A percentile compares a stretch with the other conserved stretches of the same genome.
Conservation (phyloP, 495 filamentous ascomycete species). For the Tuber magnatum region DNA sequence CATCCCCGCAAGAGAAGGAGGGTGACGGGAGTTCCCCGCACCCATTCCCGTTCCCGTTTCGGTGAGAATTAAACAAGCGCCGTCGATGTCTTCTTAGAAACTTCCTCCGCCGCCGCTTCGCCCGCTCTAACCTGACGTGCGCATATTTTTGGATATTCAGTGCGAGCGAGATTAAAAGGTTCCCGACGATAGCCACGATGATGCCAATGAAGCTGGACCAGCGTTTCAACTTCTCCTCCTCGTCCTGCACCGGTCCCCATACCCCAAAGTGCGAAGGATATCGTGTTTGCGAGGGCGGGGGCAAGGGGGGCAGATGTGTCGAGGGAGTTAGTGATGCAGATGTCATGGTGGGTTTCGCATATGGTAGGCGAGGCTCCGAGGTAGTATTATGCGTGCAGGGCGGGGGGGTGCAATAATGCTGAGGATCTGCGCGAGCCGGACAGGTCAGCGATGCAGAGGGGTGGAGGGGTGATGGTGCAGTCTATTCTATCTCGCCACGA, state of each 20-base stretch:
- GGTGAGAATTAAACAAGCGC: background rate
- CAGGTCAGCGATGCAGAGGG: background rate
- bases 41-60: background rate
- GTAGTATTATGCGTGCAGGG: slow-evolving; percentile 11
- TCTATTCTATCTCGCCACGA: background rate
- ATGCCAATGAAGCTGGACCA: slow-evolving; percentile 96
- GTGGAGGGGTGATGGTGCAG: background rate
- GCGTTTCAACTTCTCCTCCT: slow-evolving; percentile 52
- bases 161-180: slow-evolving; percentile 86
- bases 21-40: background rate
- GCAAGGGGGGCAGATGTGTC: slow-evolving; percentile 3
- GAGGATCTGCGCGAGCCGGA: slow-evolving; percentile 12
- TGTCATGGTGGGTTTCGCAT: background rate
- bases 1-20: background rate
- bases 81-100: slow-evolving; percentile 20
- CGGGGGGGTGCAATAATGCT: slow-evolving; percentile 1
- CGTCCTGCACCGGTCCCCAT: slow-evolving; percentile 28
- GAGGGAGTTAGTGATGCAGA: slow-evolving; percentile 4
- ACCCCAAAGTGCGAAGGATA: slow-evolving; percentile 4
- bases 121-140: slow-evolving; percentile 68
- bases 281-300: background rate
- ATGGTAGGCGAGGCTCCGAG: background rate
- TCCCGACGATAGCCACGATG: slow-evolving; percentile 79
- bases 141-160: slow-evolving; percentile 96
- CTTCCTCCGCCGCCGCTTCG: slow-evolving; percentile 46